Evolutionary conservation across 257 asterid species (phyloP).

Genomic region (Capsicum pubescens): DNA sequence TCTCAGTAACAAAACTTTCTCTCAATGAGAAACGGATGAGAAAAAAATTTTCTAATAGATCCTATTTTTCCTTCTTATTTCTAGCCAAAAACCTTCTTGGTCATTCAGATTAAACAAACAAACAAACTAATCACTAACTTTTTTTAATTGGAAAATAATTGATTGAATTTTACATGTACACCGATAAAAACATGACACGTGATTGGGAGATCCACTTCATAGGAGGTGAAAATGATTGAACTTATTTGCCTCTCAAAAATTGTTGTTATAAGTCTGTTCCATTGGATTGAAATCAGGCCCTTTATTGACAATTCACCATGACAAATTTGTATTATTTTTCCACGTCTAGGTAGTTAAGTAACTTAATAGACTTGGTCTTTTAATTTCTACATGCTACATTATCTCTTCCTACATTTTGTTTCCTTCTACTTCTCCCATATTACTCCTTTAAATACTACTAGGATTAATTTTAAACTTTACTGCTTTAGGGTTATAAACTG

Average conservation of each 20-base stretch:
- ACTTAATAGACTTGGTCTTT: not conserved
- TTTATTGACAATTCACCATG: constrained; percentile 3
- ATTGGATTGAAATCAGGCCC: constrained; percentile 57
- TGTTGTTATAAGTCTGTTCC: constrained; percentile 42
- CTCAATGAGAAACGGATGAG: not conserved
- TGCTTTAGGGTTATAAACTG: too few relatives aligned
- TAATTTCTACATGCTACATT: too few relatives aligned
- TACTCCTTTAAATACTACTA: too few relatives aligned
- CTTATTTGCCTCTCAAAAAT: constrained; percentile 32
- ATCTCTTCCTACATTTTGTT: not conserved
- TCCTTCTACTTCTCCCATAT: not conserved
- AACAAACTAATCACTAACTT: not conserved
- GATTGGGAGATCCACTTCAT: constrained; percentile 58
- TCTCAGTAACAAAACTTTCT: not conserved
- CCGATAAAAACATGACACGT: constrained; percentile 47
- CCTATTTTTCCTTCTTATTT: constrained; percentile 16
- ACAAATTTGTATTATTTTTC: not conserved
- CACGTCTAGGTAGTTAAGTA: not conserved
- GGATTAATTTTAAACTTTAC: too few relatives aligned
- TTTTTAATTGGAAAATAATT: not conserved
- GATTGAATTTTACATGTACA: constrained; percentile 34
- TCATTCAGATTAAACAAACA: constrained; percentile 40
- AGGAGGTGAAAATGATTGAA: constrained; percentile 45
- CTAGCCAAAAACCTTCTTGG: constrained; percentile 31
- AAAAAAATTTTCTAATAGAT: not conserved